Evolutionary conservation across 2,329 filamentous ascomycete species (phyloP).

Genomic region (Tolypocladium tundrense): DNA sequence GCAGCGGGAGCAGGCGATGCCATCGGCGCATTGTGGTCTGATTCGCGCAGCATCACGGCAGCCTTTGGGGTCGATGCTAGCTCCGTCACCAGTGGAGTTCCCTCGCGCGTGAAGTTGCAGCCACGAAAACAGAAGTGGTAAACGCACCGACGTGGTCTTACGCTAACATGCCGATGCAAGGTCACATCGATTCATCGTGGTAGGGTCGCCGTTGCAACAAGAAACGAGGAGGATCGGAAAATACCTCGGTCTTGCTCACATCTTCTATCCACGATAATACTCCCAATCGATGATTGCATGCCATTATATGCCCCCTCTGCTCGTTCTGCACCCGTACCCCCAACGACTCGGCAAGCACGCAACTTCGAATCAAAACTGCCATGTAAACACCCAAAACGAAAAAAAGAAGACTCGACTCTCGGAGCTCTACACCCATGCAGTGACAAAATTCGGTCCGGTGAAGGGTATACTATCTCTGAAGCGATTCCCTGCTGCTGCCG

Average conservation of each 20-base stretch:
- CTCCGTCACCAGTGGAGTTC: neutral
- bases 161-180: neutral
- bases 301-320: neutral
- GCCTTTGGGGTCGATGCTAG: neutral
- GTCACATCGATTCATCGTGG: neutral
- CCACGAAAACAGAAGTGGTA: neutral
- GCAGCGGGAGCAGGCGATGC: neutral
- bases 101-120: neutral
- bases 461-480: neutral
- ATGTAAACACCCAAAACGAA: constrained; percentile 5
- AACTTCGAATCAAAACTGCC: neutral
- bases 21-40: neutral
- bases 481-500: neutral
- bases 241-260: neutral
- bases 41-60: neutral
- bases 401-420: constrained; percentile 5
- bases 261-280: neutral
- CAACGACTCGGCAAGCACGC: neutral
- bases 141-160: neutral
- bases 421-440: constrained; percentile 8
- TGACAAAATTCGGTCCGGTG: constrained; percentile 1
- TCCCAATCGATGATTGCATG: neutral
- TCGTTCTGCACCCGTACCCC: neutral
- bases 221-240: neutral
- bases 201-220: neutral